Percentiles rank a stretch among this genome's conserved stretches.
Evolutionary conservation across 2,329 filamentous ascomycete species (phyloP).

Genomic region (Lasiodiplodia hormozganensis): DNA sequence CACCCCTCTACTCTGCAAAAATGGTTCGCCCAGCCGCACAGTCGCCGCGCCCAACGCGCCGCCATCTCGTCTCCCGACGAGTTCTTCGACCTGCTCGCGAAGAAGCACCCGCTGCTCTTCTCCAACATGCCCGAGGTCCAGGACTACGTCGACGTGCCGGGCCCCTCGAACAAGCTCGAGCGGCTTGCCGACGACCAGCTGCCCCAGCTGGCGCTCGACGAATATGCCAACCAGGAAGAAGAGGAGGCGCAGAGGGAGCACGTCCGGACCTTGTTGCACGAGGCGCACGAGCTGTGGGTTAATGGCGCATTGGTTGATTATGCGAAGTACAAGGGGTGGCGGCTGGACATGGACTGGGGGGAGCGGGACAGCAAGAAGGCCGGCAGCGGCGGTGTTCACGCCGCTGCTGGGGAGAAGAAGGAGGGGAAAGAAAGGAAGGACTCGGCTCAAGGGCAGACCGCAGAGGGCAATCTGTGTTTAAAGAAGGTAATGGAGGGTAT

Average conservation of each 20-base stretch:
- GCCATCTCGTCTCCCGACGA: neutral
- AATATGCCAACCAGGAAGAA: neutral
- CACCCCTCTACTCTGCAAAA: neutral
- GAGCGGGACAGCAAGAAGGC: neutral
- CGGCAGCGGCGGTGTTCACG: neutral
- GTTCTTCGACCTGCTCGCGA: neutral
- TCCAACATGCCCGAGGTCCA: neutral
- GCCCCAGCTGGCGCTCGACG: neutral
- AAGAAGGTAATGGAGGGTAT: neutral
- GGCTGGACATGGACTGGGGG: neutral
- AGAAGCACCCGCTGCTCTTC: slow-evolving; percentile 2
- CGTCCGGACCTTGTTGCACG: neutral
- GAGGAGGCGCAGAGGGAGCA: neutral
- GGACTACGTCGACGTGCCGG: neutral
- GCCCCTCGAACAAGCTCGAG: slow-evolving; percentile 3
- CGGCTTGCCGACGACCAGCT: neutral
- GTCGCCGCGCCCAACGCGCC: slow-evolving; percentile 1
- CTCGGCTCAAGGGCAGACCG: neutral
- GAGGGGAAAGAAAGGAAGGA: neutral
- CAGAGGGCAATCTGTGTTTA: neutral
- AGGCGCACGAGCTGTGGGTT: neutral
- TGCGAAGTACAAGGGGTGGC: neutral
- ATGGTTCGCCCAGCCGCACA: neutral
- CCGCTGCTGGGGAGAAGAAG: neutral
- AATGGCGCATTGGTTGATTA: neutral